Evolutionary conservation across 176 grass and related monocot genomes (phyloP).

Genomic region (bread wheat (Triticum aestivum)): DNA sequence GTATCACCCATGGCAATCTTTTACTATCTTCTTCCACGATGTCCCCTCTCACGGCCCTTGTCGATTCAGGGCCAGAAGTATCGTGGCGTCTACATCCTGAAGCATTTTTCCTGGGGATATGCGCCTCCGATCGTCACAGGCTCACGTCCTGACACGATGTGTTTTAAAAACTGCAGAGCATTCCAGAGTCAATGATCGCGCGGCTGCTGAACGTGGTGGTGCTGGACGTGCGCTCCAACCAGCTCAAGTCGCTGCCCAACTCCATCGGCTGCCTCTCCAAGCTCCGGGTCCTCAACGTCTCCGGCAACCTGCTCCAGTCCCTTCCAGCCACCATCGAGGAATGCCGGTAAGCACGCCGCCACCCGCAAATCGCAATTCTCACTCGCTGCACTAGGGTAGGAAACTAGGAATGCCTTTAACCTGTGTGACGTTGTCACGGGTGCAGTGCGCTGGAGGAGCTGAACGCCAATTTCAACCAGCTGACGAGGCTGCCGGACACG

Average conservation of each 20-base stretch:
- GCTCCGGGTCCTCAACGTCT: conserved; percentile 87
- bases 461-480: conserved; percentile 96
- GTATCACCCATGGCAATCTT: not conserved
- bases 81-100: not conserved
- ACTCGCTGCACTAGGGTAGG: too few species aligned
- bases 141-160: not conserved
- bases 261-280: conserved; percentile 98
- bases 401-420: not conserved
- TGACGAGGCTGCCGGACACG: conserved; percentile 77
- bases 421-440: not conserved
- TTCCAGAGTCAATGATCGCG: conserved; percentile 89
- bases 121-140: not conserved
- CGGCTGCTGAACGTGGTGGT: conserved; percentile 80
- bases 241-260: conserved; percentile 85
- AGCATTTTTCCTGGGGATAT: not conserved
- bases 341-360: conserved; percentile 52
- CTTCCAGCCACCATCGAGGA: conserved; percentile 86
- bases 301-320: conserved; percentile 79
- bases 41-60: not conserved
- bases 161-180: conserved; percentile 42
- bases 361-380: not conserved
- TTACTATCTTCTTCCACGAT: not conserved
- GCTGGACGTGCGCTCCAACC: conserved; percentile 92
- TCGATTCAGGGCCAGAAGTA: not conserved
- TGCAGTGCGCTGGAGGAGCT: conserved; percentile 77